These are phyloP conservation scores for Candida khao-thaluensis DNA, from an alignment of 805 yeast species.

Conservation along the genomic window DNA sequence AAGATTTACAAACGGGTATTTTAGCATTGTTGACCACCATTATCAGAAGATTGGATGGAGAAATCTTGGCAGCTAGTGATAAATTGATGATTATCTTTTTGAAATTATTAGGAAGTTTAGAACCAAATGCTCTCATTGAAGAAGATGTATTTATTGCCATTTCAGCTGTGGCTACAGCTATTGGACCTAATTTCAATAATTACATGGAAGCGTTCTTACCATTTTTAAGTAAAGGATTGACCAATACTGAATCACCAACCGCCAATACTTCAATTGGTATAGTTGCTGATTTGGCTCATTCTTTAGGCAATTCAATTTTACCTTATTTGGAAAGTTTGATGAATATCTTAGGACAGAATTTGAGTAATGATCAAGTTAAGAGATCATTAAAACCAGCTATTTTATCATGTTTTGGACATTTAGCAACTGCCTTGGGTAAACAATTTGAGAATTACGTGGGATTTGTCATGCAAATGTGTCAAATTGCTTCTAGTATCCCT, in stretches of 20 bases:
- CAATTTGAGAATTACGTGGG: slow-evolving; percentile 73
- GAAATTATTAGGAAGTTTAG: slow-evolving; percentile 53
- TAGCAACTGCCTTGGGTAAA: slow-evolving; percentile 83
- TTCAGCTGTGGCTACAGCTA: slow-evolving; percentile 82
- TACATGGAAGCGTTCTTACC: slow-evolving; percentile 86
- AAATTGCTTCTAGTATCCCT: slow-evolving; percentile 60
- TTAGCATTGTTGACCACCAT: slow-evolving; percentile 77
- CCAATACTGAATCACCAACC: slow-evolving; percentile 78
- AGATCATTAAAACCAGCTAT: slow-evolving; percentile 85
- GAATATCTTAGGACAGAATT: slow-evolving; percentile 73
- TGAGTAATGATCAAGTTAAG: slow-evolving; percentile 65
- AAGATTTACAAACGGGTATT: slow-evolving; percentile 83
- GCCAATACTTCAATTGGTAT: slow-evolving; percentile 91
- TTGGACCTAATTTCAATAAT: slow-evolving; percentile 66
- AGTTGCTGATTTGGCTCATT: slow-evolving; percentile 90
- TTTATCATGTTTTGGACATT: slow-evolving; percentile 91
- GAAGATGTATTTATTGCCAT: slow-evolving; percentile 93
- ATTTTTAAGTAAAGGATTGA: slow-evolving; percentile 72
- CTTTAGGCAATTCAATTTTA: slow-evolving; percentile 69
- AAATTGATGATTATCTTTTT: slow-evolving; percentile 80
- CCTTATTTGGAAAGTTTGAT: slow-evolving; percentile 80
- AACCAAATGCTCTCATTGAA: slow-evolving; percentile 77
- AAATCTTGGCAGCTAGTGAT: slow-evolving; percentile 71
- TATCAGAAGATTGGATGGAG: slow-evolving; percentile 73
- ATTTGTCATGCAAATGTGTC: slow-evolving; percentile 77